Evolutionary conservation across 495 filamentous ascomycete species (phyloP), one percentile per base, ranked within the genome.

Genomic region (Symbiotaphrina buchneri): DNA sequence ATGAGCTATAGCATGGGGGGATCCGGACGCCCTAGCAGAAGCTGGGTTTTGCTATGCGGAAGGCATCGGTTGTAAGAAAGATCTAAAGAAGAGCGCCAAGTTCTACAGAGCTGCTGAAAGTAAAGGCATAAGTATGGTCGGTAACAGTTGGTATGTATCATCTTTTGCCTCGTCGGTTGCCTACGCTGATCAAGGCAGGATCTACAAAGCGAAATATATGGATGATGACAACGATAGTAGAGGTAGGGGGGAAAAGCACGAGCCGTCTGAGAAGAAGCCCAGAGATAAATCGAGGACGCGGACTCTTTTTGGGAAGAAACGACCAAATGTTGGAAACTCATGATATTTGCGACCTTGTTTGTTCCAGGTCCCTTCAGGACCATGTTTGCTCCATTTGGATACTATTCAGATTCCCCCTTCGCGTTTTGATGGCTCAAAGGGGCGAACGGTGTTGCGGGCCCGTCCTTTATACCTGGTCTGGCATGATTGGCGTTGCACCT

Each of bases 51-150:
- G 82, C 50, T 85, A 90, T 33, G 74, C 78, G 0, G 65, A 90
- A 41, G 76, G 79, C 10, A 55, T 84, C 37, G 77, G 79, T 3
- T 85, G 77, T 45, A 91, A 85, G 62, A 95, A 94, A 54, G 75
- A 95, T 47, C 58, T 94, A 48, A 91, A 79, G 59, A 93, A 87
- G 51, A 84, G 81, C 13, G 87, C 87, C 15, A 73, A 69, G 33
- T 83, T 79, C 41, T 97, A 97, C 44, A 70, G 87, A 2, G 59
- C 72, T 58, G 87, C 87, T 0, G 87, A 92, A 47, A 68, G 68
- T 17, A 85, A 84, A 55, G 87, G 87, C 10, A 80, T 93, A 60
- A 90, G 68, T 46, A 95, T 97, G 82, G 75, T 91, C 27, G 87
- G 87, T 23, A 95, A 94, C 49, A 87, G 77, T 57, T 97, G 87